Evolutionary conservation across 768 basidiomycete genomes (phyloP).

Genomic region (Trametes gibbosa): DNA sequence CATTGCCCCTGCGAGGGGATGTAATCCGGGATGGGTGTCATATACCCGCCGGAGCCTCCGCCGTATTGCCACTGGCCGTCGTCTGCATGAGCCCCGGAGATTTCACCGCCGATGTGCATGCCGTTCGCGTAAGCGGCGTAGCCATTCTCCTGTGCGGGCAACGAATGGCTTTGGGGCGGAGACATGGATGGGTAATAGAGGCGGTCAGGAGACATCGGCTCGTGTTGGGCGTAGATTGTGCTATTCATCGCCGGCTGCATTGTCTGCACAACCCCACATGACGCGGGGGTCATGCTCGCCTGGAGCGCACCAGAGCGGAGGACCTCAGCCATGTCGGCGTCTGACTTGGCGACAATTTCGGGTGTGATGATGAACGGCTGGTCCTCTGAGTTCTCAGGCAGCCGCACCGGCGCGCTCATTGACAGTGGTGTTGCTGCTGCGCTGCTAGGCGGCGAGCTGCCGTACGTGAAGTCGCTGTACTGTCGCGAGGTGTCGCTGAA

Average conservation of each 20-base stretch:
- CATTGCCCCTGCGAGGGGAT: not conserved
- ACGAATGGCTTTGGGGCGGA: not conserved
- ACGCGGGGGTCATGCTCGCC: slow-evolving; percentile 26
- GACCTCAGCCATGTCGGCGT: slow-evolving; percentile 26
- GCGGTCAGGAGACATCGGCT: not conserved
- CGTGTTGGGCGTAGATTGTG: not conserved
- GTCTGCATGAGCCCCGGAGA: not conserved
- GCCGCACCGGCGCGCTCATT: slow-evolving; percentile 9
- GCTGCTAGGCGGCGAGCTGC: slow-evolving; percentile 17
- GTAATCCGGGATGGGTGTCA: slow-evolving; percentile 3
- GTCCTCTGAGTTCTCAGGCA: slow-evolving; percentile 20
- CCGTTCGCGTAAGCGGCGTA: not conserved
- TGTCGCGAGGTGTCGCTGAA: slow-evolving; percentile 5
- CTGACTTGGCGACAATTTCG: slow-evolving; percentile 28
- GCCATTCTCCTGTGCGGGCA: not conserved
- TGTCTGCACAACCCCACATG: not conserved
- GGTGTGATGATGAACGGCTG: slow-evolving; percentile 30
- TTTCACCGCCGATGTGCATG: not conserved
- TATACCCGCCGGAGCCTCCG: not conserved
- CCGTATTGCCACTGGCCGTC: slow-evolving; percentile 1
- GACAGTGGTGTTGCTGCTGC: slow-evolving; percentile 16
- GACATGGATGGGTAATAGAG: not conserved
- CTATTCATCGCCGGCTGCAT: not conserved
- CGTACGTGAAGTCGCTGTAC: slow-evolving; percentile 15
- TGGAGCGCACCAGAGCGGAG: slow-evolving; percentile 28